Percentiles rank a stretch among this genome's conserved stretches.
Conservation (phyloP, 2,329 filamentous ascomycete genomes). For the Elsinoe necatrix region DNA sequence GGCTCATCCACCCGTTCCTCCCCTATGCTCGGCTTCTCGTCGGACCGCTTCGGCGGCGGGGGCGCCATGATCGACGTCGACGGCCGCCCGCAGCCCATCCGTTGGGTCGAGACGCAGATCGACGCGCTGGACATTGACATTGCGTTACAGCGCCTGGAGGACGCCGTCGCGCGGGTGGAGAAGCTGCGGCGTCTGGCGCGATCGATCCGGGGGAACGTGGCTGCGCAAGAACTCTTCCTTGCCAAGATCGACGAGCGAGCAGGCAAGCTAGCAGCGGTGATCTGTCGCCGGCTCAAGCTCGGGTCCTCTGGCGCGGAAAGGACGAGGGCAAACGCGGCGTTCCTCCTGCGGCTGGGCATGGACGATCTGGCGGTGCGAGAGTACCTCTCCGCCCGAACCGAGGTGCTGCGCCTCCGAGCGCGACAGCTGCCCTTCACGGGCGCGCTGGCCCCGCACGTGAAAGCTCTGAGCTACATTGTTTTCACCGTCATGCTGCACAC, state of each 20-base stretch:
- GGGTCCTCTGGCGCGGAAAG: conserved; percentile 68
- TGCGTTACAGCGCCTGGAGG: conserved; percentile 79
- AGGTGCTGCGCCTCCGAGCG: conserved; percentile 70
- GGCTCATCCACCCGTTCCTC: conserved; percentile 21
- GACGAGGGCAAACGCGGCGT: conserved; percentile 72
- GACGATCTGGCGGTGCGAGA: conserved; percentile 82
- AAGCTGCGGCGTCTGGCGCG: conserved; percentile 72
- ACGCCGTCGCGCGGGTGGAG: conserved; percentile 75
- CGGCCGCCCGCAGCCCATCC: conserved; percentile 89
- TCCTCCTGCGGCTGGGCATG: conserved; percentile 79
- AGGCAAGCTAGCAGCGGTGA: conserved; percentile 62
- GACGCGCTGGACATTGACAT: conserved; percentile 96
- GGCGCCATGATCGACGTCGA: conserved; percentile 85
- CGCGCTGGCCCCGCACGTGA: conserved; percentile 85
- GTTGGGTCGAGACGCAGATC: conserved; percentile 91
- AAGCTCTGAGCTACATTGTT: conserved; percentile 90
- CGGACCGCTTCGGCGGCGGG: conserved; percentile 43
- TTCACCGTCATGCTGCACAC: conserved; percentile 94
- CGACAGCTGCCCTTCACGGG: conserved; percentile 94
- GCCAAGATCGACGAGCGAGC: conserved; percentile 85
- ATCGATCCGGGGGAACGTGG: conserved; percentile 71
- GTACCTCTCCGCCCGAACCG: conserved; percentile 71
- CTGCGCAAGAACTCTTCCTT: conserved; percentile 86
- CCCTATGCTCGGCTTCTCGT: conserved; percentile 62
- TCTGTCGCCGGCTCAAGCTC: conserved; percentile 69